These are phyloP conservation scores for Aureobasidium pullulans DNA, from an alignment of 2,329 filamentous ascomycete species.

Conservation along the genomic window DNA sequence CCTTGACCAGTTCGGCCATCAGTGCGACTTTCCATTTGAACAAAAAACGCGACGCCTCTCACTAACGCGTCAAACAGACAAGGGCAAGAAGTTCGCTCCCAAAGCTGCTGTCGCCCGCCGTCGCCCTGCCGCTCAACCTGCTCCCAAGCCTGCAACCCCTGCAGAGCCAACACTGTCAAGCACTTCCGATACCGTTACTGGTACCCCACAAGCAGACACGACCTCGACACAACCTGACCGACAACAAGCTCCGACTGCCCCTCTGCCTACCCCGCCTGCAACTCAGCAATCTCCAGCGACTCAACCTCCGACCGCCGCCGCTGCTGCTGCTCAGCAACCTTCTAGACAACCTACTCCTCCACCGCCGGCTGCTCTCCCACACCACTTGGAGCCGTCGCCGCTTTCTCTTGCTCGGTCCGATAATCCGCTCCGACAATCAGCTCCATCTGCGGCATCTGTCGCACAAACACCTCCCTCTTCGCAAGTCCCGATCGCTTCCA, in stretches of 20 bases:
- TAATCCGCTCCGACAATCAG: not conserved
- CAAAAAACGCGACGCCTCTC: constrained; percentile 15
- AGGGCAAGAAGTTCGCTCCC: constrained; percentile 41
- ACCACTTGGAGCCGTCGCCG: constrained; percentile 6
- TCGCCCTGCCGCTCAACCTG: constrained; percentile 22
- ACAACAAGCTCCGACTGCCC: not conserved
- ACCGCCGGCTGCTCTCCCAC: not conserved
- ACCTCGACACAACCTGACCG: not conserved
- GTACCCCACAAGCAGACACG: not conserved
- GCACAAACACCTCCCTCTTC: not conserved
- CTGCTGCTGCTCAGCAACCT: not conserved
- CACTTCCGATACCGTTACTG: not conserved
- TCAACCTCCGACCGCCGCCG: not conserved
- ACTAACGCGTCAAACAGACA: constrained; percentile 24
- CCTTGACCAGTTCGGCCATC: constrained; percentile 48
- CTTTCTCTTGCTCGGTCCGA: constrained; percentile 4
- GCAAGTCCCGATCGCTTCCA: not conserved
- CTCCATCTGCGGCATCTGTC: not conserved
- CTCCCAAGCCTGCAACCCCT: not conserved
- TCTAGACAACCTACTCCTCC: not conserved
- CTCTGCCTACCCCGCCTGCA: constrained; percentile 9
- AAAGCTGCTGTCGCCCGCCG: constrained; percentile 39
- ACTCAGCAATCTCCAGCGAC: not conserved
- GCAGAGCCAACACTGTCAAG: constrained; percentile 14
- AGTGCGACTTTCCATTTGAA: constrained; percentile 30